Conservation (phyloP, 2,329 filamentous ascomycete genomes). For the Dissoconium aciculare region DNA sequence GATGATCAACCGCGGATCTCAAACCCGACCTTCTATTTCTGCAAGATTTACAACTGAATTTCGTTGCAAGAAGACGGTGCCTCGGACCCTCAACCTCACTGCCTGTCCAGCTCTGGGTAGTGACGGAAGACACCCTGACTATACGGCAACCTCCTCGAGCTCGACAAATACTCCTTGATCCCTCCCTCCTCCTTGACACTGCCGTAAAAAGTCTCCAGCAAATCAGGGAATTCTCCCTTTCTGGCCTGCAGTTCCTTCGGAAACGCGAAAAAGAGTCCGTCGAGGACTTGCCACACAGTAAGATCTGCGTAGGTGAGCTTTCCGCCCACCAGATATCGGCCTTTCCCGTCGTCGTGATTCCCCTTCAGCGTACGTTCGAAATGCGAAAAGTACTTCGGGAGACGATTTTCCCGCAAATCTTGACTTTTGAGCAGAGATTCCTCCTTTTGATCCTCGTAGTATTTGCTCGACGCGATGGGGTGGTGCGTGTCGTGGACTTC, state of each 20-base stretch:
- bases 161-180: conserved; percentile 54
- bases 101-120: conserved; percentile 56
- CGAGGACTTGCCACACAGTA: conserved; percentile 53
- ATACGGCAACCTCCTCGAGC: conserved; percentile 48
- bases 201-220: conserved; percentile 49
- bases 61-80: too few relatives aligned
- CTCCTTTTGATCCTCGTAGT: conserved; percentile 62
- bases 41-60: too few relatives aligned
- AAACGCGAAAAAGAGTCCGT: conserved; percentile 48
- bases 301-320: conserved; percentile 57
- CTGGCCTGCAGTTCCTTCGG: conserved; percentile 48
- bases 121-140: conserved; percentile 52
- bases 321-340: conserved; percentile 50
- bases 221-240: conserved; percentile 41
- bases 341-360: conserved; percentile 41
- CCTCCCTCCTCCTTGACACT: conserved; percentile 47
- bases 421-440: conserved; percentile 45
- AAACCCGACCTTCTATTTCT: too few relatives aligned
- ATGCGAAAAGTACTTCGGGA: conserved; percentile 60
- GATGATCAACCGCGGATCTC: too few relatives aligned
- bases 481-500: conserved; percentile 67
- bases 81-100: too few relatives aligned
- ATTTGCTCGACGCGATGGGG: conserved; percentile 35
- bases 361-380: conserved; percentile 51
- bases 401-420: conserved; percentile 44